A percentile compares a stretch with the other conserved stretches of the same genome.
These are phyloP conservation scores for Eimeria praecox DNA, from an alignment of 169 alveolate genomes.

Conservation along the genomic window DNA sequence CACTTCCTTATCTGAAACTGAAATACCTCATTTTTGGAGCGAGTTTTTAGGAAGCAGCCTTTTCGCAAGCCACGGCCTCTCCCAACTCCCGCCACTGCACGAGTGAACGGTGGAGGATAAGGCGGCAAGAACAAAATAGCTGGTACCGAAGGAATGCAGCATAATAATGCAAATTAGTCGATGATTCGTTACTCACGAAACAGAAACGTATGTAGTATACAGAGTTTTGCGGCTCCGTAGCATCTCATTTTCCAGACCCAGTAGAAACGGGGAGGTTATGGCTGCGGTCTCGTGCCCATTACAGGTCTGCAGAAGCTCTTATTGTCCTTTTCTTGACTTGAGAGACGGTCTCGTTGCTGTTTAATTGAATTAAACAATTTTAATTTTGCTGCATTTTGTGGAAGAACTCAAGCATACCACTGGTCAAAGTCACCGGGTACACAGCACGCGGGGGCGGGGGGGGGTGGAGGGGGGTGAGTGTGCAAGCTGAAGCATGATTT, in stretches of 20 bases:
- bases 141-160: neutral
- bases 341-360: neutral
- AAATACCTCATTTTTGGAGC: neutral
- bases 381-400: neutral
- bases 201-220: neutral
- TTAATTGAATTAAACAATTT: neutral
- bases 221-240: neutral
- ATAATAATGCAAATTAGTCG: neutral
- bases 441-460: neutral
- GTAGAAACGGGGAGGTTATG: neutral
- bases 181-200: neutral
- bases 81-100: neutral
- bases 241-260: neutral
- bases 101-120: neutral
- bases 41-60: neutral
- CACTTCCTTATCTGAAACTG: neutral
- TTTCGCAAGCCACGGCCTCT: neutral
- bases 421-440: conserved; percentile 5
- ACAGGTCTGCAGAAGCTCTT: neutral
- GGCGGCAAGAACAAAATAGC: neutral
- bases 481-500: too few species aligned
- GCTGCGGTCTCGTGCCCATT: neutral
- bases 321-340: neutral
- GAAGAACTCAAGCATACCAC: neutral
- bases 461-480: neutral